Evolutionary conservation across 768 basidiomycete genomes (phyloP), one percentile per base, ranked within the genome.

Genomic region (Tylopilus intermedius): DNA sequence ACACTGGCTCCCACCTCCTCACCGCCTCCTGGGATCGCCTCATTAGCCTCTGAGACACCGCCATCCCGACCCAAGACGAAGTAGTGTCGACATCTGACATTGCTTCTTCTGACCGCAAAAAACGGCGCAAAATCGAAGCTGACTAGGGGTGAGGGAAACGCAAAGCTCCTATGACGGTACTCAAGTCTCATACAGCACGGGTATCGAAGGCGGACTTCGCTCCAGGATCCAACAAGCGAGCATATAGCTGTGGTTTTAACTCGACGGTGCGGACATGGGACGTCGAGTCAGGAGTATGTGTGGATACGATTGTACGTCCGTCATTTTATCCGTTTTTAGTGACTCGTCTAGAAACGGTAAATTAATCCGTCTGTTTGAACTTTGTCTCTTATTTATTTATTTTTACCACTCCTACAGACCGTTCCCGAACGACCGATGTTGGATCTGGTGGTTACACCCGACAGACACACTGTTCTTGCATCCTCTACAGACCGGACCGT

Each of bases 201-300:
- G 86, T 97, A 1, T 92, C 91, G 5, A 83, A 79, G 33, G 85
- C 81, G 4, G 62, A 80, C 0, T 94, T 89, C 71, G 68, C 70
- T 10, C 63, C 65, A 3, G 75, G 70, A 47, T 64, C 60, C 18
- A 64, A 57, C 38, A 48, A 63, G 47, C 55, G 69, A 51, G 93
- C 84, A 27, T 82, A 83, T 56, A 91, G 88, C 59, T 86, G 85
- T 62, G 89, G 90, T 0, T 90, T 91, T 64, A 94, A 96, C 69
- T 95, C 94, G 27, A 91, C 91, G 0, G 82, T 97, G 5, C 77
- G 92, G 22, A 73, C 77, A 2, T 99, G 95, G 95, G 92, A 96
- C 62, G 74, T 86, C 3, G 87, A 90, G 59, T 78, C 74, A 37
- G 91, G 88, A 2, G 70, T 90, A 5, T 92, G 87, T 54, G 73